Percentiles rank a stretch among this genome's conserved stretches.
Conservation (phyloP, 805 yeast genomes). For the Metschnikowia lachancei region DNA sequence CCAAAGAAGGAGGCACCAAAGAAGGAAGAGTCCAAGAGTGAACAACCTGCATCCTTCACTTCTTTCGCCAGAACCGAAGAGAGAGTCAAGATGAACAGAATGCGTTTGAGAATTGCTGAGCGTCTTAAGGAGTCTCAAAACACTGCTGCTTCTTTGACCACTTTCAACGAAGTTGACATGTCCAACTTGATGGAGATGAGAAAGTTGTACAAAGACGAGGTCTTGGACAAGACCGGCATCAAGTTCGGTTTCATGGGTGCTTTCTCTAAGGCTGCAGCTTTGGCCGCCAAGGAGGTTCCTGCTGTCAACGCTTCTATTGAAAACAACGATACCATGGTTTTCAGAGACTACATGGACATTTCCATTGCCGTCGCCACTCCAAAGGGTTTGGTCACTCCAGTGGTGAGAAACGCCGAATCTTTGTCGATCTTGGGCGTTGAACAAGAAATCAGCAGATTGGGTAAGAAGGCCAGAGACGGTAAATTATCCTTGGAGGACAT, state of each 20-base stretch:
- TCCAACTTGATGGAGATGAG: constrained; percentile 87
- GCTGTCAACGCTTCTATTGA: constrained; percentile 95
- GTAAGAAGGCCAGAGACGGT: constrained; percentile 94
- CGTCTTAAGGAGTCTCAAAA: constrained; percentile 98
- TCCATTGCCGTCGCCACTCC: constrained; percentile 98
- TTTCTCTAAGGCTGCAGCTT: constrained; percentile 86
- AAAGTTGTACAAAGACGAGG: constrained; percentile 94
- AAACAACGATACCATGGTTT: constrained; percentile 86
- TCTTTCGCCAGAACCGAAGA: constrained; percentile 79
- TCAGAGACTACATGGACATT: constrained; percentile 93
- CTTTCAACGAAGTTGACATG: constrained; percentile 98
- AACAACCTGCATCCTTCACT: constrained; percentile 34
- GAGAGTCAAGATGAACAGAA: constrained; percentile 97
- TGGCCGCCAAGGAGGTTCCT: constrained; percentile 93
- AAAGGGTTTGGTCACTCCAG: constrained; percentile 97
- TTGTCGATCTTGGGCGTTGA: constrained; percentile 85
- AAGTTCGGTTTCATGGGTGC: constrained; percentile 99
- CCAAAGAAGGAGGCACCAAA: constrained; percentile 16
- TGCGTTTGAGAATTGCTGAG: constrained; percentile 98
- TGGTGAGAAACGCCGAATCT: constrained; percentile 95
- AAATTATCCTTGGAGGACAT: constrained; percentile 95
- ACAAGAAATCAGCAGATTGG: constrained; percentile 74
- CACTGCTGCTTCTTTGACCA: constrained; percentile 96
- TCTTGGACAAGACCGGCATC: constrained; percentile 87
- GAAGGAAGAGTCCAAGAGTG: constrained; percentile 21